These are phyloP conservation scores for Aspergillus floridensis DNA, from an alignment of 2,329 filamentous ascomycete species.

Conservation along the genomic window DNA sequence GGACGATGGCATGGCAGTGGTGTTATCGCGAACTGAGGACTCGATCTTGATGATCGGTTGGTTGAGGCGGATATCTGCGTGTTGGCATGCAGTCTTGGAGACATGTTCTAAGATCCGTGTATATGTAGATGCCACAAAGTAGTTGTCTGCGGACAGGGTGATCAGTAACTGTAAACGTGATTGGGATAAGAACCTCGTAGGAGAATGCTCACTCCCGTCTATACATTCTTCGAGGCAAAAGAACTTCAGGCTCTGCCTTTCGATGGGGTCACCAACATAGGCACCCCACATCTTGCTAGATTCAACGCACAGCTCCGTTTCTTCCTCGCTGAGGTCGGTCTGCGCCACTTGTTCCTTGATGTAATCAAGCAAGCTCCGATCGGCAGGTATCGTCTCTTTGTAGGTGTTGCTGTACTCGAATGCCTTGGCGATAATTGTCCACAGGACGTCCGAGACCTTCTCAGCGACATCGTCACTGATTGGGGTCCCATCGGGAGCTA, in stretches of 20 bases:
- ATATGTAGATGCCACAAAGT: conserved; percentile 62
- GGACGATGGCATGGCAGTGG: conserved; percentile 11
- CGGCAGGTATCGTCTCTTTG: conserved; percentile 49
- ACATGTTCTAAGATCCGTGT: conserved; percentile 55
- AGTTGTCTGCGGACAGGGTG: conserved; percentile 48
- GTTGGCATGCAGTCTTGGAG: conserved; percentile 46
- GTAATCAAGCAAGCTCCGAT: conserved; percentile 57
- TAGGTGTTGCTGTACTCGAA: conserved; percentile 59
- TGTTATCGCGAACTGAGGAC: conserved; percentile 21
- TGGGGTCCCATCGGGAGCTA: conserved; percentile 47
- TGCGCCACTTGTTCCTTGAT: conserved; percentile 51
- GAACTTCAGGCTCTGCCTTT: conserved; percentile 61
- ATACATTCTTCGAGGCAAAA: conserved; percentile 67
- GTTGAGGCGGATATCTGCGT: conserved; percentile 51
- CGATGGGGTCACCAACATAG: conserved; percentile 60
- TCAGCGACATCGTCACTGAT: conserved; percentile 35
- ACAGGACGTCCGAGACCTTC: conserved; percentile 48
- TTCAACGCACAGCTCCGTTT: conserved; percentile 51
- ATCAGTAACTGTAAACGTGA: neutral
- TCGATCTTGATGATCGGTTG: conserved; percentile 44
- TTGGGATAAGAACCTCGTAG: neutral
- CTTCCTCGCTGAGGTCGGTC: conserved; percentile 37
- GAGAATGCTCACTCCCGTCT: conserved; percentile 51
- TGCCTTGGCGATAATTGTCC: conserved; percentile 58
- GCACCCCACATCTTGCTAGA: conserved; percentile 62